Conservation (phyloP, 352 stramenopile genomes). For the Phytophthora citricola region DNA sequence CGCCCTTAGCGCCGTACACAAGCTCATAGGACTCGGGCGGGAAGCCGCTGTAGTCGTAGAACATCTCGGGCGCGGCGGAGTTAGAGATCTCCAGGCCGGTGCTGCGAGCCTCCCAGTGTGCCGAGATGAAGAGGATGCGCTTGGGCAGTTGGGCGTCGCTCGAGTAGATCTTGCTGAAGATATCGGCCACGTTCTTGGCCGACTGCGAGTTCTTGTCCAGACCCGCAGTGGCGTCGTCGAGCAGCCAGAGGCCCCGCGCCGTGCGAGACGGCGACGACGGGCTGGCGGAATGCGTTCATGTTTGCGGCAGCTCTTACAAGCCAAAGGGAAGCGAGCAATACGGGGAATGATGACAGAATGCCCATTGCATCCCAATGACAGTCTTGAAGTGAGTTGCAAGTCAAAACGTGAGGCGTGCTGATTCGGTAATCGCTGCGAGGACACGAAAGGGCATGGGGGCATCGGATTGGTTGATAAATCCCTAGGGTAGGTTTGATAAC, state of each 20-base stretch:
- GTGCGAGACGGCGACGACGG: slow-evolving; percentile 51
- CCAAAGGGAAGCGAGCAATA: slow-evolving; percentile 7
- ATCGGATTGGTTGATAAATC: slow-evolving; percentile 14
- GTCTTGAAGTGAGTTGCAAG: slow-evolving; percentile 22
- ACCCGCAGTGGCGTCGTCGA: slow-evolving; percentile 34
- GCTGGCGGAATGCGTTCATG: slow-evolving; percentile 40
- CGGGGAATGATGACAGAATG: slow-evolving; percentile 7
- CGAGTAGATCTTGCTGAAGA: slow-evolving; percentile 47
- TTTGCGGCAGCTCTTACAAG: background rate
- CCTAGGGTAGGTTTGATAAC: slow-evolving; percentile 21
- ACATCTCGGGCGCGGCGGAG: slow-evolving; percentile 52
- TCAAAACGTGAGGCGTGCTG: too few species aligned
- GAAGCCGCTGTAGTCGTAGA: slow-evolving; percentile 94
- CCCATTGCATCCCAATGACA: slow-evolving; percentile 10
- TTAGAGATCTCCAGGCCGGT: slow-evolving; percentile 54
- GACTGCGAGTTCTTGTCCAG: slow-evolving; percentile 34
- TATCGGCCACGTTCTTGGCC: slow-evolving; percentile 36
- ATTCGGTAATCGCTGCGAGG: slow-evolving; percentile 3
- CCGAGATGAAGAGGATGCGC: slow-evolving; percentile 87
- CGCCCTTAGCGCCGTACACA: slow-evolving; percentile 75
- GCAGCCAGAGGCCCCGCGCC: slow-evolving; percentile 51
- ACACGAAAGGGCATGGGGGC: background rate
- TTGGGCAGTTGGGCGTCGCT: slow-evolving; percentile 51
- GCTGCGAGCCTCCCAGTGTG: slow-evolving; percentile 80
- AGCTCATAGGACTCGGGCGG: slow-evolving; percentile 84